Conservation (phyloP, 1,139 yeast species). For the Yarrowia galli region DNA sequence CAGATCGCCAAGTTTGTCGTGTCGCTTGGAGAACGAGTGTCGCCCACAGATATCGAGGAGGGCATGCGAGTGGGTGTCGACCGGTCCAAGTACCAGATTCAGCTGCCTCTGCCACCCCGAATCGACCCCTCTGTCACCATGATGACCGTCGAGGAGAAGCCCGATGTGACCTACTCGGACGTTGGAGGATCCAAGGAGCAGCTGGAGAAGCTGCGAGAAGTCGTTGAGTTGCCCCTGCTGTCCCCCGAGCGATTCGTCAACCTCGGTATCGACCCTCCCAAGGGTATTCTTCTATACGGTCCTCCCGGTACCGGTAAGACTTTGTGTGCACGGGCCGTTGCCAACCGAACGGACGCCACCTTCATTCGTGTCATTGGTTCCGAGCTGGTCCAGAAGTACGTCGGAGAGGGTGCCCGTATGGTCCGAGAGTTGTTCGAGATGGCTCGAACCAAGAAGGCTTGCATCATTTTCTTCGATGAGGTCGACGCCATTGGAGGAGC, state of each 20-base stretch:
- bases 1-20: conserved; percentile 98
- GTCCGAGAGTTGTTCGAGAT: conserved; percentile 96
- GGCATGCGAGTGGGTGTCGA: conserved; percentile 99
- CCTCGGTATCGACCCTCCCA: conserved; percentile 97
- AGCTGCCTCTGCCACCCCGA: conserved; percentile 95
- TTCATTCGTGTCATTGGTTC: conserved; percentile 98
- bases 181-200: conserved; percentile 99
- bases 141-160: conserved; percentile 99
- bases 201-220: conserved; percentile 95
- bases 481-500: conserved; percentile 99
- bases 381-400: conserved; percentile 96
- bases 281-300: conserved; percentile 93
- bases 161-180: conserved; percentile 82
- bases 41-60: conserved; percentile 98
- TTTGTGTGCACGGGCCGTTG: conserved; percentile 96
- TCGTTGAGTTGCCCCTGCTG: conserved; percentile 90
- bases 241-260: conserved; percentile 97
- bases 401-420: conserved; percentile 99
- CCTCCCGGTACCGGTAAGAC: conserved; percentile 99
- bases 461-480: conserved; percentile 95
- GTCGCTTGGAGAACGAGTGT: conserved; percentile 92
- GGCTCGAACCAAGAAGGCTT: conserved; percentile 98
- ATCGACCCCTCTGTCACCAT: conserved; percentile 98
- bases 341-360: conserved; percentile 98
- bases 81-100: conserved; percentile 94